Evolutionary conservation across 495 filamentous ascomycete species (phyloP).

Genomic region (Pyrenopolyporus hunteri): DNA sequence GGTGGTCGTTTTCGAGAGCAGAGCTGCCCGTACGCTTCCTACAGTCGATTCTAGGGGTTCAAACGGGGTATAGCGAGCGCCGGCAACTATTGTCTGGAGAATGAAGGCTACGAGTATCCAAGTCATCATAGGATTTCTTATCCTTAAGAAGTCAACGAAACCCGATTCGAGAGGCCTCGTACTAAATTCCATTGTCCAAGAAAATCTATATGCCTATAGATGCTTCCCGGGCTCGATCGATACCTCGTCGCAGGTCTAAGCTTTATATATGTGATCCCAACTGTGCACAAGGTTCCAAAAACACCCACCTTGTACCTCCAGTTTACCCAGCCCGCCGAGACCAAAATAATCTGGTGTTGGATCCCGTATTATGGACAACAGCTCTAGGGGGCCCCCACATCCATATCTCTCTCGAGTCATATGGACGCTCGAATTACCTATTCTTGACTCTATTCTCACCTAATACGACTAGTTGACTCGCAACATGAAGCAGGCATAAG

Average conservation of each 20-base stretch:
- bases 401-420: background rate
- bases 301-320: no score
- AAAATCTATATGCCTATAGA: background rate
- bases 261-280: conserved; percentile 16
- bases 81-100: background rate
- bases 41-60: conserved; percentile 64
- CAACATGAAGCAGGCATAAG: no score
- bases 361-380: no score
- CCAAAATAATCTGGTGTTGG: no score
- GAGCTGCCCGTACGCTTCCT: conserved; percentile 56
- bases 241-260: conserved; percentile 11
- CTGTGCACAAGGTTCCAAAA: background rate
- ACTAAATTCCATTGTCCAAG: conserved; percentile 4
- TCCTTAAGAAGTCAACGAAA: conserved; percentile 14
- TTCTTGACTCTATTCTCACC: conserved; percentile 3
- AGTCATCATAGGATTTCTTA: conserved; percentile 2
- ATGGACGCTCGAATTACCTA: background rate
- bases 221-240: conserved; percentile 8
- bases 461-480: background rate
- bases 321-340: no score
- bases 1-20: conserved; percentile 55
- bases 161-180: conserved; percentile 11
- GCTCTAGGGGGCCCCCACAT: no score
- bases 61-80: conserved; percentile 38
- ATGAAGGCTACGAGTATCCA: conserved; percentile 14